These are phyloP conservation scores for Seiridium unicorne DNA, from an alignment of 2,329 filamentous ascomycete genomes.

Conservation along the genomic window DNA sequence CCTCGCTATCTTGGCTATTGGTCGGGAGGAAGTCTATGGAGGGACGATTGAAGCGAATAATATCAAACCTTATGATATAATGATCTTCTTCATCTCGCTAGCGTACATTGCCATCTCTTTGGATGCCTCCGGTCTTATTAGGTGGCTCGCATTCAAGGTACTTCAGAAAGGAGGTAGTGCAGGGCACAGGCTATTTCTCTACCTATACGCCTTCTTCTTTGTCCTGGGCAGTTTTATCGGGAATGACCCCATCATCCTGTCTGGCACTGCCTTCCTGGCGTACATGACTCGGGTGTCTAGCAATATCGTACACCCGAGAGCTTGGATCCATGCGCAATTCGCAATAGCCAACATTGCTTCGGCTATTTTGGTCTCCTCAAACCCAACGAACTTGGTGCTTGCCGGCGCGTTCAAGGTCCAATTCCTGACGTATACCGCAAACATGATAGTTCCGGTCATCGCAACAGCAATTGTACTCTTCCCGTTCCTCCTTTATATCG, in stretches of 20 bases:
- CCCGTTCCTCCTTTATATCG: slow-evolving; percentile 67
- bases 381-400: slow-evolving; percentile 73
- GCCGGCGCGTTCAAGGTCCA: slow-evolving; percentile 71
- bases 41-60: slow-evolving; percentile 65
- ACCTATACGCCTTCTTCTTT: slow-evolving; percentile 73
- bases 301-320: slow-evolving; percentile 68
- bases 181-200: slow-evolving; percentile 70
- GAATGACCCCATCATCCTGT: slow-evolving; percentile 74
- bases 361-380: slow-evolving; percentile 74
- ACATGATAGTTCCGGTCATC: slow-evolving; percentile 72
- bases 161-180: slow-evolving; percentile 64
- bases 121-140: slow-evolving; percentile 71
- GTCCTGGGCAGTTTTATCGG: slow-evolving; percentile 65
- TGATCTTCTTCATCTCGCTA: slow-evolving; percentile 71
- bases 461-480: slow-evolving; percentile 67
- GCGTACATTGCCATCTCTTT: slow-evolving; percentile 78
- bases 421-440: slow-evolving; percentile 73
- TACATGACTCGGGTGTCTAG: slow-evolving; percentile 76
- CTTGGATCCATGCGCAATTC: slow-evolving; percentile 74
- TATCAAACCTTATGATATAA: slow-evolving; percentile 70
- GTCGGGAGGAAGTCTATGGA: slow-evolving; percentile 63
- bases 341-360: slow-evolving; percentile 72
- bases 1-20: slow-evolving; percentile 68
- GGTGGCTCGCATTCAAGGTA: slow-evolving; percentile 69
- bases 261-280: slow-evolving; percentile 70